phyloP scores from a whole-genome alignment of 768 basidiomycete species.

The Boletus huronensis region DNA sequence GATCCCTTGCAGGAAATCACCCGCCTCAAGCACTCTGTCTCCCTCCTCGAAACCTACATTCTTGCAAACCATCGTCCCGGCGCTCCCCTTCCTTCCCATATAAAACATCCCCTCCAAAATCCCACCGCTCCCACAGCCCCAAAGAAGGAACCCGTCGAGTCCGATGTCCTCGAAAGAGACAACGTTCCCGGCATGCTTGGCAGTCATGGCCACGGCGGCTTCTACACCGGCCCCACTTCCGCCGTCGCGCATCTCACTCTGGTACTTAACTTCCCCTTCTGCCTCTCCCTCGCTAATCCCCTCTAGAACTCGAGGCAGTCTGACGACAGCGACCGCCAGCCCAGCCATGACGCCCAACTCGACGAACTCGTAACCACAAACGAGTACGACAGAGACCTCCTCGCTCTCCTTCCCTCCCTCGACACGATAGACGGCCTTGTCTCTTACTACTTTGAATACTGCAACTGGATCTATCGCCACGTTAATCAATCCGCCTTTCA shows the following conservation, averaged over 20 bases:
- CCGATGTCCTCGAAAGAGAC: slow-evolving; percentile 44
- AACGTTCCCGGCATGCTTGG: slow-evolving; percentile 64
- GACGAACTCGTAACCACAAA: slow-evolving; percentile 43
- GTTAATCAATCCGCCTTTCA: slow-evolving; percentile 62
- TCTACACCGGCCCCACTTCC: slow-evolving; percentile 79
- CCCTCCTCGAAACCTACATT: slow-evolving; percentile 37
- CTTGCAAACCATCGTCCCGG: slow-evolving; percentile 31
- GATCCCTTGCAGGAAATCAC: slow-evolving; percentile 40
- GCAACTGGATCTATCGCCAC: slow-evolving; percentile 85
- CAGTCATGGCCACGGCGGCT: slow-evolving; percentile 59
- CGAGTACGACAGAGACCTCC: slow-evolving; percentile 71
- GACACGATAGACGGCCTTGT: slow-evolving; percentile 72
- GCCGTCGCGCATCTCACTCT: slow-evolving; percentile 65
- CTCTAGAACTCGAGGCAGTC: slow-evolving; percentile 45
- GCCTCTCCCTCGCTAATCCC: slow-evolving; percentile 16
- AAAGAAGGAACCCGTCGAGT: slow-evolving; percentile 53
- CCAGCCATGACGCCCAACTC: slow-evolving; percentile 43
- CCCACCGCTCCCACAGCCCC: slow-evolving; percentile 34
- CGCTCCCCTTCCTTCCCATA: slow-evolving; percentile 19
- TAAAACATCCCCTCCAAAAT: slow-evolving; percentile 26
- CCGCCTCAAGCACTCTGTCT: slow-evolving; percentile 39
- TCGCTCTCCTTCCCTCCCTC: slow-evolving; percentile 59
- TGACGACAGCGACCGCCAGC: slow-evolving; percentile 50
- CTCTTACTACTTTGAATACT: slow-evolving; percentile 77
- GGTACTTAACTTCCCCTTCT: slow-evolving; percentile 34